These are phyloP conservation scores for Ophiostoma fasciatum DNA, from an alignment of 2,329 filamentous ascomycete genomes.

Conservation along the genomic window DNA sequence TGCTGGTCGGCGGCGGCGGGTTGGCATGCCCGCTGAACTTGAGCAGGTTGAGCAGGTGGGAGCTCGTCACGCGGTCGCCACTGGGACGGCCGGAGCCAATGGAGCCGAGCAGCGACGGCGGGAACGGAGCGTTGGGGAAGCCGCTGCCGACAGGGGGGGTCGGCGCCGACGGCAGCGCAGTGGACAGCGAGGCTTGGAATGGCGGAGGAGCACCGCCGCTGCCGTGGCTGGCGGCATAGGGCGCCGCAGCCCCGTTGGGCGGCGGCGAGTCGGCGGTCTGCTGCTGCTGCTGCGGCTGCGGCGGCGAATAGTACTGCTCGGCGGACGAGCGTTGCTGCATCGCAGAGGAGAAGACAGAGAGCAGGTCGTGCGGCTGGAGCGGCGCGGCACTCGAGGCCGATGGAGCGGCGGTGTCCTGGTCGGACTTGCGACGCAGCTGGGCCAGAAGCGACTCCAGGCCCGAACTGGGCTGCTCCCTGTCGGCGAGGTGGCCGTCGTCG, in stretches of 20 bases:
- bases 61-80: conserved; percentile 9
- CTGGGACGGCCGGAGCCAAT: conserved; percentile 30
- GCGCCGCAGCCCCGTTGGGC: conserved; percentile 9
- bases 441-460: conserved; percentile 27
- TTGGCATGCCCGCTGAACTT: conserved; percentile 36
- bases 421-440: conserved; percentile 22
- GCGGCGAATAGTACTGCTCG: conserved; percentile 16
- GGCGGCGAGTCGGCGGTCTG: conserved; percentile 17
- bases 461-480: conserved; percentile 17
- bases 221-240: conserved; percentile 6
- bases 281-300: conserved; percentile 1
- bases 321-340: conserved; percentile 7
- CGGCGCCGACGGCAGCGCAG: conserved; percentile 25
- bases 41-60: conserved; percentile 40
- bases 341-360: conserved; percentile 15
- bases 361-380: conserved; percentile 15
- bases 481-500: conserved; percentile 2
- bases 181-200: conserved; percentile 14
- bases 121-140: conserved; percentile 25
- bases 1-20: conserved; percentile 8
- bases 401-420: conserved; percentile 10
- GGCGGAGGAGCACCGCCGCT: conserved; percentile 11
- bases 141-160: conserved; percentile 26
- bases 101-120: conserved; percentile 28
- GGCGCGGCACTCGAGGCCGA: conserved; percentile 10